Percentiles rank a stretch among this genome's conserved stretches.
Conservation (phyloP, 2,329 filamentous ascomycete genomes). For the Nothopassalora personata region DNA sequence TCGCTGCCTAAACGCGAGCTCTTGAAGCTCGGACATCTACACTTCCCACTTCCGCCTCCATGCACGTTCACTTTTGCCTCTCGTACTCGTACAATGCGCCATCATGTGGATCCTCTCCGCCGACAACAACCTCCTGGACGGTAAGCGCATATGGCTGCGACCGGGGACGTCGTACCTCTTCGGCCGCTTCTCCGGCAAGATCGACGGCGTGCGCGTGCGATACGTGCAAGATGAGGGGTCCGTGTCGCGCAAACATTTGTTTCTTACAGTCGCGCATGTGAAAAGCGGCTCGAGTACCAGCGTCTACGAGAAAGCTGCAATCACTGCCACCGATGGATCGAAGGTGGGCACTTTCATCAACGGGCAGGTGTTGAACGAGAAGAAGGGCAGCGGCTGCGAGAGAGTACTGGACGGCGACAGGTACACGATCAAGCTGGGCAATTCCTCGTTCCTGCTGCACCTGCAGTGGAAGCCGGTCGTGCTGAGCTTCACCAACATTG, state of each 20-base stretch:
- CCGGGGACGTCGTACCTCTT: slow-evolving; percentile 26
- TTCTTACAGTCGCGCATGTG: slow-evolving; percentile 65
- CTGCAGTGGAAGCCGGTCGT: slow-evolving; percentile 69
- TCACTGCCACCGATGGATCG: slow-evolving; percentile 76
- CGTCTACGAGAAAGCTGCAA: slow-evolving; percentile 58
- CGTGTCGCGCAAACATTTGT: slow-evolving; percentile 84
- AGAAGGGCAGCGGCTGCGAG: slow-evolving; percentile 35
- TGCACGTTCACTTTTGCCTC: background rate
- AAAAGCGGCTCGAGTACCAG: slow-evolving; percentile 55
- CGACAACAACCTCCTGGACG: slow-evolving; percentile 50
- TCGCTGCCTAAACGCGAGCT: background rate
- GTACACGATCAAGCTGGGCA: slow-evolving; percentile 60
- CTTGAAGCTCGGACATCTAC: background rate
- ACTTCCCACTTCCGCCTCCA: background rate
- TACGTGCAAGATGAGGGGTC: slow-evolving; percentile 67
- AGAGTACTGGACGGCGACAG: slow-evolving; percentile 41
- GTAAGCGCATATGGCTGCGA: slow-evolving; percentile 33
- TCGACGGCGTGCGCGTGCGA: slow-evolving; percentile 45
- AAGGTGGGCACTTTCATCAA: slow-evolving; percentile 80
- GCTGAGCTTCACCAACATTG: slow-evolving; percentile 73
- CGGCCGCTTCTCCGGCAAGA: slow-evolving; percentile 65
- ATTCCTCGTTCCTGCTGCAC: slow-evolving; percentile 29
- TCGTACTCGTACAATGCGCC: background rate
- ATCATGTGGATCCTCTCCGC: slow-evolving; percentile 53
- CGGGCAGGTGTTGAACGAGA: slow-evolving; percentile 57